Evolutionary conservation across 352 stramenopile species (phyloP), one percentile per base, ranked within the genome.

Genomic region (Phytophthora boehmeriae): DNA sequence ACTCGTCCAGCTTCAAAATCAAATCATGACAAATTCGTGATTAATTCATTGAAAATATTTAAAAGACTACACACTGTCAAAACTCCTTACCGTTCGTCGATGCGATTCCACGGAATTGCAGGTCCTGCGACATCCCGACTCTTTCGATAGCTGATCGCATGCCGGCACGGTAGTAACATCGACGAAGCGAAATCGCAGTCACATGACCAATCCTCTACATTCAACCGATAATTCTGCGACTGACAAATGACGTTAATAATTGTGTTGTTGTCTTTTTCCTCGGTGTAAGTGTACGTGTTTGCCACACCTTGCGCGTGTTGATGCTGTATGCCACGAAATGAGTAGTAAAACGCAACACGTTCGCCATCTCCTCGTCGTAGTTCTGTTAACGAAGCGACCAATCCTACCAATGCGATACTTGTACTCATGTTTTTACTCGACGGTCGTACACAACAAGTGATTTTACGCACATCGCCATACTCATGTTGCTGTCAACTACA

Each of bases 291-390:
- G 1, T 53, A 34, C 8, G 8, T 22, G 32, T 73, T 68, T 19
- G 57, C 32, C 5, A 49, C 0, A 1, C 39, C 52, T 0, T 14
- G 2, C 2, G 35, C 22, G 17, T 71, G 63, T 20, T 71, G 20
- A 0, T 35, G 2, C 43, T 42, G 1, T 63, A 20, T 2, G 69
- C 57, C 0, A 57, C 60, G 17, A 52, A 73, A 5, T 64, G 70
- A 0, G 50, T 70, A 0, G 62, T 73, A 20, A 71, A 67, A 0
- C 13, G 36, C 0, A 79, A 38, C 4, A 73, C 19, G 10, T 57
- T 41, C 1, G 34, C 19, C 59, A 78, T 65, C 30, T 67, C 66
- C 2, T 71, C 59, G 19, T 73, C 63, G 25, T 68, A 74, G 16
- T 39, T 0, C 2, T 10, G 48, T 71, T 71, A 0, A 42, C 38